phyloP scores from a whole-genome alignment of 148 eudicot genomes.

The Polygonum maritimum region DNA sequence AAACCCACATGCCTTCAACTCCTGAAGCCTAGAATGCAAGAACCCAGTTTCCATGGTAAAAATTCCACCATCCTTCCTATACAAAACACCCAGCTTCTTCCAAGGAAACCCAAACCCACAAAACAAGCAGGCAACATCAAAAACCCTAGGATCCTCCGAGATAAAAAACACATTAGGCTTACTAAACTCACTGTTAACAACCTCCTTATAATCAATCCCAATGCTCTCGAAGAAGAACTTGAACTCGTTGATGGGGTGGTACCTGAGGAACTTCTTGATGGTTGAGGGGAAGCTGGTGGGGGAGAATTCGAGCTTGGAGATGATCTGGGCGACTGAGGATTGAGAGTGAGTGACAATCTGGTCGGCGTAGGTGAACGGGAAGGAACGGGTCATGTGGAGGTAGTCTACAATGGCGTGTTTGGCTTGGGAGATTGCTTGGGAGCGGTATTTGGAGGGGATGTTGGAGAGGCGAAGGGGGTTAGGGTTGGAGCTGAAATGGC shows the following conservation, averaged over 20 bases:
- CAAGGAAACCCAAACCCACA: constrained; percentile 70
- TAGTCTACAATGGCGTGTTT: constrained; percentile 50
- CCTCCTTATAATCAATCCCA: constrained; percentile 42
- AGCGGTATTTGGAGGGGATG: constrained; percentile 34
- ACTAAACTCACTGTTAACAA: constrained; percentile 20
- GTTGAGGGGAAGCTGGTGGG: constrained; percentile 22
- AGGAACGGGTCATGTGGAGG: constrained; percentile 44
- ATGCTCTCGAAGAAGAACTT: constrained; percentile 72
- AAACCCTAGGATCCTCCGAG: constrained; percentile 33
- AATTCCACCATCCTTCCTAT: no score
- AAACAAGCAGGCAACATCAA: constrained; percentile 49
- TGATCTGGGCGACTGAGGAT: constrained; percentile 23
- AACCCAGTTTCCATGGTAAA: no score
- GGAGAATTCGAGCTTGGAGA: constrained; percentile 33
- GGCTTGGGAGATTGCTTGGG: constrained; percentile 32
- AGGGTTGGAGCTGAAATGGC: constrained; percentile 20
- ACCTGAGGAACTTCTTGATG: constrained; percentile 47
- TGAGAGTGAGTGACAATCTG: constrained; percentile 36
- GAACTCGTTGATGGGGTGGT: constrained; percentile 67
- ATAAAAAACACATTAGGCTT: constrained; percentile 35
- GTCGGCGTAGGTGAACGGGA: constrained; percentile 58
- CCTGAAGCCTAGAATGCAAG: constrained; percentile 27
- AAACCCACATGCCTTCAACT: constrained; percentile 42
- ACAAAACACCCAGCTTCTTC: constrained; percentile 55
- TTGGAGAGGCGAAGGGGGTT: constrained; percentile 28